Evolutionary conservation across 2,329 filamentous ascomycete species (phyloP).

Genomic region (Sporothrix schenckii): DNA sequence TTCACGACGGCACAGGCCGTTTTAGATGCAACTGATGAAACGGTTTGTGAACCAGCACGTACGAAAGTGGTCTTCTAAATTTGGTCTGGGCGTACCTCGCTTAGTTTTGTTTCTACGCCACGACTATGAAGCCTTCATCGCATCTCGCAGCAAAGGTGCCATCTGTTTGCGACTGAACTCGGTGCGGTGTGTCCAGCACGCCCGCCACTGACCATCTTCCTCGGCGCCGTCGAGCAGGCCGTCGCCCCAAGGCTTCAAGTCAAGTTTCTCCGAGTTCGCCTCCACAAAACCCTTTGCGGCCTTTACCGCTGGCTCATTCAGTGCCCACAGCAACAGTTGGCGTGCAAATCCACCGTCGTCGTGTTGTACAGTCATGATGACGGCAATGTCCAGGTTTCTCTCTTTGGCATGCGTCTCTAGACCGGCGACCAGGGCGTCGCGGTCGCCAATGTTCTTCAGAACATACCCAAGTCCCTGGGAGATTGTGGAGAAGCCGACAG

Average conservation of each 20-base stretch:
- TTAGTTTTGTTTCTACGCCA: background rate
- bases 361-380: slow-evolving; percentile 69
- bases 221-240: slow-evolving; percentile 49
- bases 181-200: slow-evolving; percentile 68
- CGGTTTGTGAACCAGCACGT: too few relatives aligned
- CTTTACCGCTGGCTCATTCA: slow-evolving; percentile 52
- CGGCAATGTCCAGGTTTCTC: slow-evolving; percentile 62
- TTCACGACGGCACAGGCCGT: too few relatives aligned
- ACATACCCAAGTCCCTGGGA: slow-evolving; percentile 66
- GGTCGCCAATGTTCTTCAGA: slow-evolving; percentile 54
- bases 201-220: slow-evolving; percentile 52
- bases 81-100: background rate
- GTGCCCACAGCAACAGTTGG: slow-evolving; percentile 69
- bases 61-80: too few relatives aligned
- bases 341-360: slow-evolving; percentile 60
- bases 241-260: slow-evolving; percentile 58
- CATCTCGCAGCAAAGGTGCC: slow-evolving; percentile 65
- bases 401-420: slow-evolving; percentile 59
- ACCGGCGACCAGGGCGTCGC: slow-evolving; percentile 51
- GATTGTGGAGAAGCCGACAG: slow-evolving; percentile 68
- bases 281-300: slow-evolving; percentile 60
- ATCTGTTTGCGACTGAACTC: slow-evolving; percentile 70
- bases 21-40: too few relatives aligned
- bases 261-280: slow-evolving; percentile 52
- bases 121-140: slow-evolving; percentile 45